Evolutionary conservation across 495 filamentous ascomycete species (phyloP), one percentile per base, ranked within the genome.

Genomic region (Daldinia vernicosa): DNA sequence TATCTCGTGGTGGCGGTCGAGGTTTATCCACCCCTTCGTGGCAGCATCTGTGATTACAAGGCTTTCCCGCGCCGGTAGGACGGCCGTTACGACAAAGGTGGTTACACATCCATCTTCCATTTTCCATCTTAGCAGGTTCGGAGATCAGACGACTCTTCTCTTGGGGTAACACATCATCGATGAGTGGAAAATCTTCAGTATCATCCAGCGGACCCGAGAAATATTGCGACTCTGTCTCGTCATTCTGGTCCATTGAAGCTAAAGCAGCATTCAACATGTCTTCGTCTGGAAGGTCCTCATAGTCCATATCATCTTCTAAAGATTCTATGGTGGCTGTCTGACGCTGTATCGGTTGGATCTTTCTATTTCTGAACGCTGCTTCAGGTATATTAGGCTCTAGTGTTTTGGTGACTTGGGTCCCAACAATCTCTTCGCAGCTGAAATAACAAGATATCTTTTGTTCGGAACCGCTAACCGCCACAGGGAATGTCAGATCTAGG

Each of bases 371-470:
- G 74, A 94, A 94, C 1, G 83, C 74, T 0, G 83, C 84, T 0
- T 79, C 66, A 2, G 89, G 85, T 59, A 97, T 75, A 37, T 87
- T 80, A 24, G 88, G 90, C 40, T 87, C 87, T 9, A 97, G 70
- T 9, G 85, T 80, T 43, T 86, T 88, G 30, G 82, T 81, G 47
- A 88, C 84, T 62, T 87, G 77, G 0, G 96, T 98, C 2, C 95
- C 96, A 68, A 95, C 93, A 67, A 98, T 92, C 40, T 93, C 91
- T 78, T 98, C 95, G 70, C 95, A 98, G 80, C 91, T 92, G 12
- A 93, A 84, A 77, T 93, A 88, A 66, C 92, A 95, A 24, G 80
- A 80, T 47, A 98, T 83, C 15, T 76, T 80, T 51, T 95, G 89
- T 8, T 83, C 84, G 9, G 81, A 67, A 7, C 74, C 80, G 8